phyloP scores from a whole-genome alignment of 768 basidiomycete species.

The Trichaptum fuscoviolaceum region DNA sequence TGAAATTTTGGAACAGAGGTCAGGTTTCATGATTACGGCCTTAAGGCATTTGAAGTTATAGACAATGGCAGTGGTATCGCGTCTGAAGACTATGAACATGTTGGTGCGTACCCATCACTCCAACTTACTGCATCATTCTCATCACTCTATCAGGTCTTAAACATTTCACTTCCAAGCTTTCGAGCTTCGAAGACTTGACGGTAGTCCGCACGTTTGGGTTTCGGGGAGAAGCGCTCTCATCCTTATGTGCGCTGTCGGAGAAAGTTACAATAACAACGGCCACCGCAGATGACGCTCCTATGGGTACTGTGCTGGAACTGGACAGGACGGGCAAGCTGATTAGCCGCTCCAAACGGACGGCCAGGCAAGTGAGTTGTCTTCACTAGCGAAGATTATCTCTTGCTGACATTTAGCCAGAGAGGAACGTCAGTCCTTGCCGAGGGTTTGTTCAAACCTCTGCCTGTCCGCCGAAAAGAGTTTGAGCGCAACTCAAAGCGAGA shows the following conservation, averaged over 20 bases:
- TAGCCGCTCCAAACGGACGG: constrained; percentile 52
- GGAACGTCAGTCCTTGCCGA: constrained; percentile 80
- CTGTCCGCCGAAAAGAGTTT: constrained; percentile 89
- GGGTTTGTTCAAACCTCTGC: constrained; percentile 72
- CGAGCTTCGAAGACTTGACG: constrained; percentile 67
- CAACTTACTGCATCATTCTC: background rate
- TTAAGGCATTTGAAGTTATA: constrained; percentile 77
- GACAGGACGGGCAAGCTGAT: constrained; percentile 58
- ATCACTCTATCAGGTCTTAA: constrained; percentile 57
- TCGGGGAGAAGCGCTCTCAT: constrained; percentile 92
- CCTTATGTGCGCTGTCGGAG: constrained; percentile 81
- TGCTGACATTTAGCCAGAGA: constrained; percentile 39
- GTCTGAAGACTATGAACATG: constrained; percentile 65
- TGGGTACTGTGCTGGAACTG: constrained; percentile 76
- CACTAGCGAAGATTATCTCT: background rate
- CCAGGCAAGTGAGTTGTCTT: constrained; percentile 58
- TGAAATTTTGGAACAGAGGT: constrained; percentile 52
- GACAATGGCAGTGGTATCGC: constrained; percentile 92
- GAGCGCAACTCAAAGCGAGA: constrained; percentile 87
- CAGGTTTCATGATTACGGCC: constrained; percentile 82
- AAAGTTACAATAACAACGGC: constrained; percentile 68
- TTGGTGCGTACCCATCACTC: constrained; percentile 49
- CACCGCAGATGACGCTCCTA: constrained; percentile 63
- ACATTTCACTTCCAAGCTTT: constrained; percentile 90
- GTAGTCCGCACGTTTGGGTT: constrained; percentile 85